These are phyloP conservation scores for Cercospora nicotianae DNA, from an alignment of 2,329 filamentous ascomycete species.

Conservation along the genomic window DNA sequence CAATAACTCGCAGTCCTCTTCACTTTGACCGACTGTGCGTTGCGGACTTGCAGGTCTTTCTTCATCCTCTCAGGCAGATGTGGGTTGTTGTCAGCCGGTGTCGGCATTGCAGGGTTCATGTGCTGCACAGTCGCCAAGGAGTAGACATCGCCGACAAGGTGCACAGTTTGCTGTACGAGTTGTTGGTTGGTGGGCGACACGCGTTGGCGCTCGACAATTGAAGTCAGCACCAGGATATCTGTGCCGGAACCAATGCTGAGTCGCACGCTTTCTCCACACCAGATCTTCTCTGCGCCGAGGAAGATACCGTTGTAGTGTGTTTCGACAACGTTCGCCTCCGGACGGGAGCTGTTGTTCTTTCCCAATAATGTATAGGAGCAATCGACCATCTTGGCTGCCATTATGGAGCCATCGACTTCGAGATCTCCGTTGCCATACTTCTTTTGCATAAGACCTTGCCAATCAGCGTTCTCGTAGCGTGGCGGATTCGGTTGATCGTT, in stretches of 20 bases:
- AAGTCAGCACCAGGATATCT: conserved; percentile 52
- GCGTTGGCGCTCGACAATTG: conserved; percentile 45
- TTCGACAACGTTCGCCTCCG: conserved; percentile 40
- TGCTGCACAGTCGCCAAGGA: conserved; percentile 47
- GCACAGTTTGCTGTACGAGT: conserved; percentile 34
- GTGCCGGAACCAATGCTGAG: conserved; percentile 47
- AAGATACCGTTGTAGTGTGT: conserved; percentile 57
- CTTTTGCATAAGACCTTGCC: conserved; percentile 46
- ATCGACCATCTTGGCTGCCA: conserved; percentile 58
- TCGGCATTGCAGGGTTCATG: conserved; percentile 37
- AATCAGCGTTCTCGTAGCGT: conserved; percentile 54
- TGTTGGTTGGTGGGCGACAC: conserved; percentile 29
- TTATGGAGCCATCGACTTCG: conserved; percentile 59
- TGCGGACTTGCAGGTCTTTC: conserved; percentile 53
- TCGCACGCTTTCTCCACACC: conserved; percentile 60
- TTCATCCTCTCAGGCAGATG: conserved; percentile 54
- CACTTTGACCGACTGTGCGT: conserved; percentile 44
- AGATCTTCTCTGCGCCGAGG: conserved; percentile 60
- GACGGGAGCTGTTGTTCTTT: conserved; percentile 44
- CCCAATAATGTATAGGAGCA: conserved; percentile 56
- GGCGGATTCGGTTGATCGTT: conserved; percentile 42
- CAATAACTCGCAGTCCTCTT: conserved; percentile 44
- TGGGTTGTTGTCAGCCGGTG: conserved; percentile 41
- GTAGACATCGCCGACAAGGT: conserved; percentile 55
- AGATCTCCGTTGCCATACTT: conserved; percentile 50